A percentile compares a stretch with the other conserved stretches of the same genome.
These are phyloP conservation scores for Dryas drummondii DNA, from an alignment of 306 rosid species.

Conservation along the genomic window DNA sequence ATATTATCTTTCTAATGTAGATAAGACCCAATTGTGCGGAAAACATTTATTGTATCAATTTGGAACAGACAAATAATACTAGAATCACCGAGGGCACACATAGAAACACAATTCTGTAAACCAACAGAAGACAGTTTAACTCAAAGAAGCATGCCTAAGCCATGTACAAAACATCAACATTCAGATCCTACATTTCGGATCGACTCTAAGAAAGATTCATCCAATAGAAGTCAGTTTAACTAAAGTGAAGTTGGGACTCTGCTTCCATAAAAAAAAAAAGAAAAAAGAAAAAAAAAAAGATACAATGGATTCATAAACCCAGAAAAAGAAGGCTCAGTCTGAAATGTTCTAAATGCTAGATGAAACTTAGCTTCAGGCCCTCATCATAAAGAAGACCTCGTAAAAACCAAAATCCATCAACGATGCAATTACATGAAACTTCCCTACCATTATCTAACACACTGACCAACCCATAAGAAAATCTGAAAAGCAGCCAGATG, in stretches of 20 bases:
- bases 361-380: conserved; percentile 8
- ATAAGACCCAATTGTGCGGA: too few species aligned
- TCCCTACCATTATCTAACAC: conserved; percentile 40
- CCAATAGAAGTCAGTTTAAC: conserved; percentile 11
- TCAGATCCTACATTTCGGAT: too few species aligned
- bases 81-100: too few species aligned
- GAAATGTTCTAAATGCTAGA: conserved; percentile 11
- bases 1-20: too few species aligned
- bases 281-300: conserved; percentile 8
- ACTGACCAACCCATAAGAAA: conserved; percentile 26
- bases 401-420: conserved; percentile 20
- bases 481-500: conserved; percentile 20
- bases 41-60: too few species aligned
- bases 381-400: neutral
- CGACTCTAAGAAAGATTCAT: neutral
- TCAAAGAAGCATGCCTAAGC: too few species aligned
- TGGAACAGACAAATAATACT: too few species aligned
- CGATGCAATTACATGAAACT: conserved; percentile 32
- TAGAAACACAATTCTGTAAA: too few species aligned
- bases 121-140: too few species aligned
- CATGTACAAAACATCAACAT: too few species aligned
- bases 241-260: conserved; percentile 3
- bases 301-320: conserved; percentile 1
- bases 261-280: neutral
- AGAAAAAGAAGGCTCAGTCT: conserved; percentile 17